Evolutionary conservation across 2,329 filamentous ascomycete species (phyloP), one percentile per base, ranked within the genome.

Genomic region (Epichloe bromicola): DNA sequence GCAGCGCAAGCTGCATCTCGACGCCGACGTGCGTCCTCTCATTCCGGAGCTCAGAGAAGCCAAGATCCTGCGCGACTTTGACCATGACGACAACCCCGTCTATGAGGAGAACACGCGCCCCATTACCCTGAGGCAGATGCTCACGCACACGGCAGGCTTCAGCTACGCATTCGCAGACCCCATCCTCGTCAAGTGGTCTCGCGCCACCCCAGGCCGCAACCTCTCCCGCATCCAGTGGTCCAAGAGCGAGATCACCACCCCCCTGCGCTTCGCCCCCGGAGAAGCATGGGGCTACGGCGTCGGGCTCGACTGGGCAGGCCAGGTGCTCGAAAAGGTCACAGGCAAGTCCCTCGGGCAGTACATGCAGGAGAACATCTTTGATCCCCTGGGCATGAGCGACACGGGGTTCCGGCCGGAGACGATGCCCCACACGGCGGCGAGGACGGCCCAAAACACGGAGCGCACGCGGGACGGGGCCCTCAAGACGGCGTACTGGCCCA

Each of bases 61-160:
- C 56, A 58, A 63, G 50, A 65, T 73, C 51, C 61, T 73, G 5
- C 60, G 58, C 12, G 69, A 65, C 10, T 71, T 72, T 49, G 58
- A 65, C 30, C 23, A 57, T 0, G 56, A 64, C 5, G 67, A 59
- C 20, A 55, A 61, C 34, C 70, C 72, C 0, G 60, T 69, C 5
- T 61, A 72, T 5, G 62, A 67, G 46, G 60, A 65, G 6, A 70
- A 70, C 53, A 58, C 54, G 2, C 56, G 51, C 14, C 61, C 67
- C 14, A 66, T 74, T 49, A 71, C 68, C 0, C 58, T 73, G 19
- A 63, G 66, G 64, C 66, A 63, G 20, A 65, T 79, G 0, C 65
- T 80, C 3, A 73, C 71, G 0, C 76, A 80, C 58, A 72, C 74
- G 0, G 61, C 67, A 5, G 76, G 76, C 2, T 52, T 76, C 0